These are phyloP conservation scores for Lachnellula suecica DNA, from an alignment of 2,329 filamentous ascomycete genomes.

Conservation along the genomic window DNA sequence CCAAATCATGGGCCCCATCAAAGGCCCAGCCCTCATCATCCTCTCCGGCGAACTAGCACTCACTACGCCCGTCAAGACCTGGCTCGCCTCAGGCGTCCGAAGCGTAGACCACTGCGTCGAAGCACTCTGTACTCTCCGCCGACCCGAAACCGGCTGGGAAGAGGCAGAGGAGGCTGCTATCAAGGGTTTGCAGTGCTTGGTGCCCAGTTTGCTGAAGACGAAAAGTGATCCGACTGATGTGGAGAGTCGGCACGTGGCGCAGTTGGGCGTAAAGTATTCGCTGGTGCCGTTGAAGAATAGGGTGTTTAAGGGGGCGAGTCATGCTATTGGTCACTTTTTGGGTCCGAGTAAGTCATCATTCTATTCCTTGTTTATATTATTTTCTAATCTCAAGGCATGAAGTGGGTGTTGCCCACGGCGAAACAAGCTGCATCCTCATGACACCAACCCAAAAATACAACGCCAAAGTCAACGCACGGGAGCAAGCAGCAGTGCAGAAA, in stretches of 20 bases:
- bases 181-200: slow-evolving; percentile 40
- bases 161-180: slow-evolving; percentile 24
- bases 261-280: not conserved
- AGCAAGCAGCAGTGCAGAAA: not conserved
- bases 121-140: slow-evolving; percentile 32
- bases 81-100: slow-evolving; percentile 55
- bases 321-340: not conserved
- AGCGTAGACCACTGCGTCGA: slow-evolving; percentile 57
- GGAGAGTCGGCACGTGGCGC: slow-evolving; percentile 38
- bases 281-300: not conserved
- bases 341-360: not conserved
- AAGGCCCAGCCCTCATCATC: slow-evolving; percentile 3
- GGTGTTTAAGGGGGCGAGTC: not conserved
- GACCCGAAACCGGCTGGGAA: not conserved
- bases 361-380: not conserved
- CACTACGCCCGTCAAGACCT: slow-evolving; percentile 49
- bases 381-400: not conserved
- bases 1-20: slow-evolving; percentile 42
- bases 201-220: slow-evolving; percentile 42
- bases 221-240: slow-evolving; percentile 37
- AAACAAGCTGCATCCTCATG: not conserved
- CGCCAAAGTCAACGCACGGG: not conserved
- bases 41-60: slow-evolving; percentile 37
- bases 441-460: not conserved
- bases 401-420: not conserved